Base-by-base conservation (phyloP, 164 flowering plant genomes). In the Magnolia officinalis region DNA sequence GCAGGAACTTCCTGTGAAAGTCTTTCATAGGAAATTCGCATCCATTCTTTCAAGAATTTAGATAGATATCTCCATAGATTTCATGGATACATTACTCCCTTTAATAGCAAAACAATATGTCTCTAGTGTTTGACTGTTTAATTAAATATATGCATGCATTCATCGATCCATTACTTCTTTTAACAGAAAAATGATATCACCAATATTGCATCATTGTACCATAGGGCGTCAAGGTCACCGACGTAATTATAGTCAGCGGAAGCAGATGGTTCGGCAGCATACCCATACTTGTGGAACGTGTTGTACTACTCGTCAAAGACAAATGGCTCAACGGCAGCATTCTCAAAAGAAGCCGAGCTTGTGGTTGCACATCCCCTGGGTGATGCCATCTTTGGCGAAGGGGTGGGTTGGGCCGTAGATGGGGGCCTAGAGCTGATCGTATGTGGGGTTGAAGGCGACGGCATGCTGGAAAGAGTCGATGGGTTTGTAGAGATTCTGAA, bases 361-460 rank as follows among this genome's bases (percentile, higher is more conserved):
- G 83, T 94, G 98, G 83, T 96, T 96, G 50, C 99, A 88, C 91
- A 92, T 88, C 20, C 99, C 99, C 74, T 92, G 95, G 8, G 99
- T 97, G 7, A 94, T 76, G 16, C 97, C 98, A 77, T 96, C 99
- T 73, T 92, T 92, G 19, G 97, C 96, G 82, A 87, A 96, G 50
- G 99, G 99, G 70, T 96, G 98, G 6, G 98, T 85, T 11, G 98
- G 99, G 71, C 99, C 98, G n/a, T 82, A 79, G 21, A 94, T 87
- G 0, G 98, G 99, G 2, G 99, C 91, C 98, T 96, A 92, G 23
- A 96, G 98, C 86, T 96, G 98, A 61, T 96, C 98, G 82, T 86
- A 94, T 37, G 98, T 90, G 1, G 99, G 99, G 81, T 94, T 96
- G 87, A 87, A 91, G 72, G 85, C 29, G 66, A 94, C 92, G 11